A percentile compares a stretch with the other conserved stretches of the same genome.
phyloP scores from a whole-genome alignment of 192 early-diverging fungal genomes.

The Diversispora eburnea region DNA sequence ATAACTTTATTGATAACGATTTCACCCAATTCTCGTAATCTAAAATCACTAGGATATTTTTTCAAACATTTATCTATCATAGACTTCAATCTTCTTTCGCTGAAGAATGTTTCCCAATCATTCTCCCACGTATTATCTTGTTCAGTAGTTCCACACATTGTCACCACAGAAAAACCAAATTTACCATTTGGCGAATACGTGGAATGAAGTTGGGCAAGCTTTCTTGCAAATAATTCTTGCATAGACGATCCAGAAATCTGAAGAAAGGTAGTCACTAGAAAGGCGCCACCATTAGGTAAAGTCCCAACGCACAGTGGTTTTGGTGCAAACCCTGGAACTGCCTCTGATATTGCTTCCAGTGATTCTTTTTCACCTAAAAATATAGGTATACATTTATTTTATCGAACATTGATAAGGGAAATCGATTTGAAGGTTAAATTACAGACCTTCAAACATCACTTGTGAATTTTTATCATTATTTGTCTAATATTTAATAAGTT shows the following conservation, averaged over 20 bases:
- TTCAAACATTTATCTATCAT: conserved; percentile 22
- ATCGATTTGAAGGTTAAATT: neutral
- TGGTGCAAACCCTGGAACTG: conserved; percentile 23
- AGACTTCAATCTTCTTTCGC: conserved; percentile 14
- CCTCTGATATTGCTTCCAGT: neutral
- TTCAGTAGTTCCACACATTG: conserved; percentile 30
- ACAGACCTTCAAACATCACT: conserved; percentile 15
- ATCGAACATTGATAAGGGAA: neutral
- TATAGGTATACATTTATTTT: too few species aligned
- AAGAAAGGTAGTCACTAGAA: conserved; percentile 4
- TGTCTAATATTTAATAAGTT: neutral
- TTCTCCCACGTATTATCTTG: conserved; percentile 35
- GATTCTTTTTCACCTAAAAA: conserved; percentile 18
- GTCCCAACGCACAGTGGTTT: conserved; percentile 7
- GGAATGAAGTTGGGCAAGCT: conserved; percentile 28
- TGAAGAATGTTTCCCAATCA: conserved; percentile 29
- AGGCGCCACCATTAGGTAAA: conserved; percentile 17
- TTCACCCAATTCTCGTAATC: conserved; percentile 9
- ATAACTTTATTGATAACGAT: conserved; percentile 27
- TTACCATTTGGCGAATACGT: conserved; percentile 23
- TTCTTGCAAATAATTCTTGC: conserved; percentile 16
- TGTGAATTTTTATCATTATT: neutral
- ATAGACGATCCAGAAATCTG: neutral
- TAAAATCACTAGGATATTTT: conserved; percentile 10
- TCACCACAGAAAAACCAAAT: conserved; percentile 30